Percentiles rank a stretch among this genome's conserved stretches.
Conservation (phyloP, 768 basidiomycete genomes). For the Pulveroboletus sp. region DNA sequence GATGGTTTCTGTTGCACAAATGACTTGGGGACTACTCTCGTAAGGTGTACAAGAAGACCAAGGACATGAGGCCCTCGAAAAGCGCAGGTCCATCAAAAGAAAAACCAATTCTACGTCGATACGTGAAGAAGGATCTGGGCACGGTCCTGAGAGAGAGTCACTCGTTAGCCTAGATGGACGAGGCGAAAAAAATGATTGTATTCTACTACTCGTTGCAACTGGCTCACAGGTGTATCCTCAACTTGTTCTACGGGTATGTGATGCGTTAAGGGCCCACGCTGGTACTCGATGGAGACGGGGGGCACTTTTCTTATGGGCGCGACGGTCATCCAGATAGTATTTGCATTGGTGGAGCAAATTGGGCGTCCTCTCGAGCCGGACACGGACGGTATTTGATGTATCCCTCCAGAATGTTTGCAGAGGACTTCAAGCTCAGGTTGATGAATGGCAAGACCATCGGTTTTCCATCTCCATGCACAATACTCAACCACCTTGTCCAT, state of each 20-base stretch:
- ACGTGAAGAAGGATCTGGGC: slow-evolving; percentile 99
- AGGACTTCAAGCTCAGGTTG: slow-evolving; percentile 95
- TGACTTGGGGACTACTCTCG: slow-evolving; percentile 97
- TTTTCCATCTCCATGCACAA: slow-evolving; percentile 98
- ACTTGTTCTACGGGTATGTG: slow-evolving; percentile 99
- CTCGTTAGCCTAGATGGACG: slow-evolving; percentile 82
- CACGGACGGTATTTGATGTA: slow-evolving; percentile 99
- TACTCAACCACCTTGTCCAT: slow-evolving; percentile 98
- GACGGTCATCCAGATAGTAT: slow-evolving; percentile 97
- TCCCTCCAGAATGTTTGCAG: slow-evolving; percentile 97
- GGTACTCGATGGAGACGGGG: slow-evolving; percentile 99
- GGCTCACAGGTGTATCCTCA: slow-evolving; percentile 98
- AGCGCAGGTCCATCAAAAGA: slow-evolving; percentile 87
- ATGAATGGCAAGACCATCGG: slow-evolving; percentile 79
- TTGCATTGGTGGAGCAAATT: slow-evolving; percentile 94
- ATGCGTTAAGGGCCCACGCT: slow-evolving; percentile 99
- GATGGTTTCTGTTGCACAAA: slow-evolving; percentile 88
- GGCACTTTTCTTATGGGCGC: slow-evolving; percentile 98
- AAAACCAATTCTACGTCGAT: slow-evolving; percentile 99
- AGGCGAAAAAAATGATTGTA: slow-evolving; percentile 99
- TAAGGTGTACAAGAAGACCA: slow-evolving; percentile 97
- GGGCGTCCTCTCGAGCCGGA: slow-evolving; percentile 96
- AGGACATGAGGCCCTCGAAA: slow-evolving; percentile 95
- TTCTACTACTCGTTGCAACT: slow-evolving; percentile 97
- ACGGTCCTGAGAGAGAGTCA: slow-evolving; percentile 59